These are phyloP conservation scores for Vaccinium macrocarpon DNA, from an alignment of 148 eudicot genomes.

Conservation along the genomic window DNA sequence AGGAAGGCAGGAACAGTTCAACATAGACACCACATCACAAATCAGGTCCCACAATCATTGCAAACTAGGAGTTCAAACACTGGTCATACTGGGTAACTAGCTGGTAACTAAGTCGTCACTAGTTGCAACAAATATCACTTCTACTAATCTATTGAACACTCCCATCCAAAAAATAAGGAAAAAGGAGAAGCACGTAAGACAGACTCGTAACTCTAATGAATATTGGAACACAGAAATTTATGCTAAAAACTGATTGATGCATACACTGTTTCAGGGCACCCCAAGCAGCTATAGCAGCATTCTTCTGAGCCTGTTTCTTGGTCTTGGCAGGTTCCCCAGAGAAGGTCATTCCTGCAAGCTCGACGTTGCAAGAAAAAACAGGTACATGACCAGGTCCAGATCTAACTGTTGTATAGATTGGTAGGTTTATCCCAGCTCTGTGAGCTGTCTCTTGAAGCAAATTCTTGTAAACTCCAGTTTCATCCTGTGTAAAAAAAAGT, in stretches of 20 bases:
- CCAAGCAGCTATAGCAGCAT: constrained; percentile 63
- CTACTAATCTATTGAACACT: background rate
- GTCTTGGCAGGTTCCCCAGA: constrained; percentile 49
- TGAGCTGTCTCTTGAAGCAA: constrained; percentile 67
- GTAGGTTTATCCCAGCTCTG: constrained; percentile 51
- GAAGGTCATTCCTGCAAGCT: constrained; percentile 46
- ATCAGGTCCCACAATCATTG: background rate
- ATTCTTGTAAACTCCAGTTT: constrained; percentile 61
- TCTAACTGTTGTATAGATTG: constrained; percentile 47
- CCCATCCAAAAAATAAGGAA: background rate
- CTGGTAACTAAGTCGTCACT: background rate
- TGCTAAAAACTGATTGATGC: constrained; percentile 17
- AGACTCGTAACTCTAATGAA: background rate
- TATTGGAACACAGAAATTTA: background rate
- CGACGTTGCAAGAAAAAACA: constrained; percentile 55
- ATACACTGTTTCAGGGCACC: constrained; percentile 50
- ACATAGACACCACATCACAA: background rate
- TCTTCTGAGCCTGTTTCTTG: constrained; percentile 67
- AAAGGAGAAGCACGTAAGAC: background rate
- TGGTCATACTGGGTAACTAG: background rate
- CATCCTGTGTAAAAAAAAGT: constrained; percentile 39
- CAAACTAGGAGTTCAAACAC: background rate
- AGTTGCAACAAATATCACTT: background rate
- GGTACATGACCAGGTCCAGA: constrained; percentile 61
- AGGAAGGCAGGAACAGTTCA: background rate